A percentile compares a stretch with the other conserved stretches of the same genome.
These are phyloP conservation scores for Globisporangium irregulare DNA, from an alignment of 352 stramenopile species.

Conservation along the genomic window DNA sequence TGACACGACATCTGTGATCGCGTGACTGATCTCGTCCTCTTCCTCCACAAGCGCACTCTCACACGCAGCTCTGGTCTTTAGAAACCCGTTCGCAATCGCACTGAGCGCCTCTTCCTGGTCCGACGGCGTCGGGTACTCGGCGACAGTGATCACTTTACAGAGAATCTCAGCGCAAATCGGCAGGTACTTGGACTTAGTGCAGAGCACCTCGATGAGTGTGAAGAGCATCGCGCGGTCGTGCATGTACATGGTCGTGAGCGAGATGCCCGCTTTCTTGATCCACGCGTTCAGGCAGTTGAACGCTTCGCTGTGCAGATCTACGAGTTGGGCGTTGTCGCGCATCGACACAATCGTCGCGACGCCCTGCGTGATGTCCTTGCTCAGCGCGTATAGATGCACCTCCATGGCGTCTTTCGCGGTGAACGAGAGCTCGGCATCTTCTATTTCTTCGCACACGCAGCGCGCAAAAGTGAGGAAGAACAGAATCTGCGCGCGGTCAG, in stretches of 20 bases:
- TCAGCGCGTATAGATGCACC: conserved; percentile 40
- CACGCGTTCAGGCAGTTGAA: conserved; percentile 57
- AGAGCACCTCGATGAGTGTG: conserved; percentile 45
- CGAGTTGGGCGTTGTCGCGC: conserved; percentile 24
- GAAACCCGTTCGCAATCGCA: conserved; percentile 37
- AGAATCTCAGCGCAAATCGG: conserved; percentile 51
- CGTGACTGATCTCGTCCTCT: conserved; percentile 59
- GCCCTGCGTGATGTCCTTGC: conserved; percentile 38
- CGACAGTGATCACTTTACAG: conserved; percentile 51
- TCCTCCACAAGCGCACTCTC: conserved; percentile 45
- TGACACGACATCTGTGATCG: conserved; percentile 55
- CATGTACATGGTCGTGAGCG: conserved; percentile 42
- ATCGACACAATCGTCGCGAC: conserved; percentile 50
- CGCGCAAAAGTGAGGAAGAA: conserved; percentile 57
- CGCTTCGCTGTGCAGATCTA: conserved; percentile 47
- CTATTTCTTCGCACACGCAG: conserved; percentile 67
- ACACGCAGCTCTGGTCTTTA: conserved; percentile 43
- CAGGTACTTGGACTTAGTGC: conserved; percentile 47
- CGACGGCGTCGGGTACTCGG: conserved; percentile 48
- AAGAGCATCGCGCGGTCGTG: conserved; percentile 40
- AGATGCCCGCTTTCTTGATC: conserved; percentile 55
- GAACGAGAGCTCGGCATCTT: conserved; percentile 59
- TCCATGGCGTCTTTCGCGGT: conserved; percentile 65
- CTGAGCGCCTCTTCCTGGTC: conserved; percentile 43
- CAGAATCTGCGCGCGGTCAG: conserved; percentile 28